Percentiles rank a stretch among this genome's conserved stretches.
These are phyloP conservation scores for Trametes coccinea DNA, from an alignment of 768 basidiomycete species.

Conservation along the genomic window DNA sequence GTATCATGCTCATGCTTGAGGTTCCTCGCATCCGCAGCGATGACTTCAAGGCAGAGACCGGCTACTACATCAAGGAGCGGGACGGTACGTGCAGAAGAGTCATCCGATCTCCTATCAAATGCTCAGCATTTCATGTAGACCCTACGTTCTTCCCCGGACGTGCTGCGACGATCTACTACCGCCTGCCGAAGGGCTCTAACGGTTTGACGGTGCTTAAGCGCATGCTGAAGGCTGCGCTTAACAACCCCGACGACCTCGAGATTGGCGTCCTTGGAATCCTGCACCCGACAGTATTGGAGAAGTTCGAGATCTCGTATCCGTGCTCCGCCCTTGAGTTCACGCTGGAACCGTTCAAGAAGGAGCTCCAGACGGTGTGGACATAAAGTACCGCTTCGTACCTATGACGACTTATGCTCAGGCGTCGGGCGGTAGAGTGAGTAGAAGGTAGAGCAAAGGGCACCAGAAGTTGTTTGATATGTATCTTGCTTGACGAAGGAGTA, in stretches of 20 bases:
- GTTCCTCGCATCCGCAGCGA: constrained; percentile 71
- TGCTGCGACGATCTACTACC: constrained; percentile 89
- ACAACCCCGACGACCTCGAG: constrained; percentile 55
- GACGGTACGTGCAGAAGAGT: constrained; percentile 56
- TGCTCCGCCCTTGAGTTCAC: constrained; percentile 95
- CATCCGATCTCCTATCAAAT: neutral
- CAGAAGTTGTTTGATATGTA: too few relatives aligned
- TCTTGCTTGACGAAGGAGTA: too few relatives aligned
- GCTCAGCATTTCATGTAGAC: constrained; percentile 50
- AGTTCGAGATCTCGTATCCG: constrained; percentile 93
- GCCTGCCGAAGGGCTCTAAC: constrained; percentile 42
- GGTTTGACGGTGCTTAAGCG: constrained; percentile 41
- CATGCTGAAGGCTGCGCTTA: constrained; percentile 46
- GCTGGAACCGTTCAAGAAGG: constrained; percentile 90
- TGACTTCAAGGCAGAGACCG: constrained; percentile 58
- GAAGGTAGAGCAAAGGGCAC: too few relatives aligned
- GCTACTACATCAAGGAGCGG: constrained; percentile 91
- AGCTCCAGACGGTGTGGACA: constrained; percentile 24
- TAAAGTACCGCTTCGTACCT: neutral
- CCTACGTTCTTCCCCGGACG: constrained; percentile 94
- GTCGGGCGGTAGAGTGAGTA: too few relatives aligned
- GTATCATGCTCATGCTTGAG: constrained; percentile 95
- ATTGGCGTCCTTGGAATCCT: constrained; percentile 93
- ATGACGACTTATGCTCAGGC: neutral
- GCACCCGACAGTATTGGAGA: constrained; percentile 87